phyloP scores from a whole-genome alignment of 805 yeast species.

The Candida hungchunana region DNA sequence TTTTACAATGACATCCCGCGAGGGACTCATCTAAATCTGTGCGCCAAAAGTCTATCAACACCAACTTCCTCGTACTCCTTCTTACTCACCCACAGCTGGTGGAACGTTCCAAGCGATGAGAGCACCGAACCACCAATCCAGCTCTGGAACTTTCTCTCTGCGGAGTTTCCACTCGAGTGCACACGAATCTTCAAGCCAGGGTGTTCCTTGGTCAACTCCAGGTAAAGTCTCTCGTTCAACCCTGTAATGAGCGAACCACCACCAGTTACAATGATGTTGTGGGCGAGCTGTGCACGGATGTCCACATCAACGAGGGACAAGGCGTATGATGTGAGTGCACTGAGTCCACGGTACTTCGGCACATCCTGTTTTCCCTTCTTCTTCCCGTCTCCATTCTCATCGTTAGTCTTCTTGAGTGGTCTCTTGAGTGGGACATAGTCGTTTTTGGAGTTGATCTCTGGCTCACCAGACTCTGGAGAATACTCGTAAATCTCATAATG shows the following conservation, averaged over 20 bases:
- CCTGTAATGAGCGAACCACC: conserved; percentile 80
- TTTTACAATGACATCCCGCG: background rate
- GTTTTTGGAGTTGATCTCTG: conserved; percentile 40
- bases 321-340: conserved; percentile 55
- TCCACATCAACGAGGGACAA: conserved; percentile 69
- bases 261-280: conserved; percentile 84
- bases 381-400: conserved; percentile 25
- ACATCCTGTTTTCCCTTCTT: conserved; percentile 27
- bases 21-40: conserved; percentile 63
- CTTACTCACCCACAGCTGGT: conserved; percentile 89
- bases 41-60: conserved; percentile 69
- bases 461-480: conserved; percentile 49
- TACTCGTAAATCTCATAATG: conserved; percentile 36
- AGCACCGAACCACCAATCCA: conserved; percentile 94
- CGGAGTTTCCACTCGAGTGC: conserved; percentile 72
- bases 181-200: conserved; percentile 86
- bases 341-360: conserved; percentile 42
- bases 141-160: conserved; percentile 74
- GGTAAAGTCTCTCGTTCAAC: conserved; percentile 67
- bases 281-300: conserved; percentile 79
- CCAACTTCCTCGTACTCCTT: conserved; percentile 89
- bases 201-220: conserved; percentile 62
- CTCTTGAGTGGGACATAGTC: conserved; percentile 76
- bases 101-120: conserved; percentile 88
- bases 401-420: conserved; percentile 35